Base-by-base conservation (phyloP, 148 eudicot species). In the Camellia lanceoleosa region DNA sequence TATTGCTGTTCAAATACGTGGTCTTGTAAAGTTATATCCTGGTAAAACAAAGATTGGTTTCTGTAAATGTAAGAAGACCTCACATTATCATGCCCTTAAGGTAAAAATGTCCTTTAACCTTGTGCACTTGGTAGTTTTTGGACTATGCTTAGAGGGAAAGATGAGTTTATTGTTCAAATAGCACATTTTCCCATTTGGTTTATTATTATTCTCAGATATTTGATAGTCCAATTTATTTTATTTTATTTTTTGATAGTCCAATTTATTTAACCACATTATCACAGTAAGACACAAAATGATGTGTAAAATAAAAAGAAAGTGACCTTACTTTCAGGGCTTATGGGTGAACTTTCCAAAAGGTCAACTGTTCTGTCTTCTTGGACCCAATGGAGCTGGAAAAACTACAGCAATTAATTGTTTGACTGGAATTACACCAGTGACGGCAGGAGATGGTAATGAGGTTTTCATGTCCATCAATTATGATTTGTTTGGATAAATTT, bases 381-480 rank as follows among this genome's bases (percentile, higher is more conserved):
- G 99, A 67, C 98, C 98, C 63, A 94, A 96, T 87, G 98, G 99
- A 77, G 99, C 99, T 76, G 99, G 99, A 52, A 96, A 96, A 89
- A 93, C 99, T 74, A 96, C 99, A 42, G 86, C 89, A 51, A 96
- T 93, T 66, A 93, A 88, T 84, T 96, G 99, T 73, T 81, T 96
- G 87, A 96, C 99, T 65, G 98, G 98, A 73, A 89, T 93, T 76
- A 85, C 91, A 62, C 96, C 98, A 6, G 95, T 91, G 77, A 93
- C 95, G 7, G 84, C 85, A 77, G 99, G 99, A 85, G 99, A 96
- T 84, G 99, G 97, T 96, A 91, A 83, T 75, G 6, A 16, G 20
- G 42, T 82, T 78, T 74, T 51, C 55, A 42, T 68, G 55, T 81
- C 68, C 59, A 56, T 52, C 20, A 11, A 44, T 59, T 68, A 55